These are phyloP conservation scores for Naganishia vishniacii DNA, from an alignment of 768 basidiomycete genomes.

Conservation along the genomic window DNA sequence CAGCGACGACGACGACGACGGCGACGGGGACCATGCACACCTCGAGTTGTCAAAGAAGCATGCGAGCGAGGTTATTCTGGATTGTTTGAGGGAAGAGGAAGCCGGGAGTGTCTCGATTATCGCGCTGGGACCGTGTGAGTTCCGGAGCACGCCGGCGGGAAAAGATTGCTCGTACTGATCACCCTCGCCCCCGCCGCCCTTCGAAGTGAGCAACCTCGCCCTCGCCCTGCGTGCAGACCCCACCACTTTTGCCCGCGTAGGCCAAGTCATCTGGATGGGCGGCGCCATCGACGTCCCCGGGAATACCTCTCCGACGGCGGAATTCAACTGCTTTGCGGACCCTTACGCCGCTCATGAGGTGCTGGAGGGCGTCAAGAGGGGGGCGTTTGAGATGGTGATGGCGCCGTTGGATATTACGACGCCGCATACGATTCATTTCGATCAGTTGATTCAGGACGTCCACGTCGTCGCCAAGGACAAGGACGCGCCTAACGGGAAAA, in stretches of 20 bases:
- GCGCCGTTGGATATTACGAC: slow-evolving; percentile 79
- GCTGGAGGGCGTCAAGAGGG: slow-evolving; percentile 53
- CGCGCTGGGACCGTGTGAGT: slow-evolving; percentile 48
- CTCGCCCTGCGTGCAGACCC: slow-evolving; percentile 58
- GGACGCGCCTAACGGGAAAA: not conserved
- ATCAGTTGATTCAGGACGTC: slow-evolving; percentile 54
- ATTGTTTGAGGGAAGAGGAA: slow-evolving; percentile 38
- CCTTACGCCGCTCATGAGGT: slow-evolving; percentile 74
- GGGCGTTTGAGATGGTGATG: slow-evolving; percentile 48
- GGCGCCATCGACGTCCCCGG: slow-evolving; percentile 87
- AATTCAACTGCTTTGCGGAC: slow-evolving; percentile 78
- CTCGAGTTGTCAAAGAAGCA: slow-evolving; percentile 37
- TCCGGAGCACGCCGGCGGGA: too few relatives aligned
- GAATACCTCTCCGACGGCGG: slow-evolving; percentile 72
- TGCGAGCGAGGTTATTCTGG: slow-evolving; percentile 44
- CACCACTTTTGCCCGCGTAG: slow-evolving; percentile 54
- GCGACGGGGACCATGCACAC: slow-evolving; percentile 33
- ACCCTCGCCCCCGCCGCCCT: too few relatives aligned
- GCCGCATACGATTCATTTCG: slow-evolving; percentile 69
- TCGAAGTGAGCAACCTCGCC: slow-evolving; percentile 76
- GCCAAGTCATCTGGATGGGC: slow-evolving; percentile 84
- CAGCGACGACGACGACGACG: too few relatives aligned
- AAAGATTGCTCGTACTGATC: too few relatives aligned
- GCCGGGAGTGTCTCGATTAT: slow-evolving; percentile 44
- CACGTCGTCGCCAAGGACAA: not conserved